Conservation (phyloP, 768 basidiomycete genomes). For the Hemileccinum impolitum region DNA sequence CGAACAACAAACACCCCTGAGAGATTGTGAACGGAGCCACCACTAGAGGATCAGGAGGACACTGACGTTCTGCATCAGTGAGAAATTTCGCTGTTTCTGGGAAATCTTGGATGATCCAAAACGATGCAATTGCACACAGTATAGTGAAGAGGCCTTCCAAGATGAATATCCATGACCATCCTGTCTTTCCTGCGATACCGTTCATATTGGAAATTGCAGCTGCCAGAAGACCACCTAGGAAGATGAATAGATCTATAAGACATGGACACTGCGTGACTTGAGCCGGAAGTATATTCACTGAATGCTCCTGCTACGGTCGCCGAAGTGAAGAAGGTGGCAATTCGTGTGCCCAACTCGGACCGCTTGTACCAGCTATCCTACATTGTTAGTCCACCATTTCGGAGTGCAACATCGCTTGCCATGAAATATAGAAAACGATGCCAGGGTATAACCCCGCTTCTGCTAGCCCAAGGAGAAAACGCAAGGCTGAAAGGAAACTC, state of each 20-base stretch:
- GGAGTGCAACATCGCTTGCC: conserved; percentile 31
- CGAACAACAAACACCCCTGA: conserved; percentile 61
- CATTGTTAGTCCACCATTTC: not conserved
- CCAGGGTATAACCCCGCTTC: conserved; percentile 53
- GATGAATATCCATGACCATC: conserved; percentile 75
- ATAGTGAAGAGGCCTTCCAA: conserved; percentile 71
- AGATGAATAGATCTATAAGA: not conserved
- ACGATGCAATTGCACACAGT: conserved; percentile 54
- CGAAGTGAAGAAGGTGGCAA: conserved; percentile 76
- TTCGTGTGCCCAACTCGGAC: conserved; percentile 66
- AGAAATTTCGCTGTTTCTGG: conserved; percentile 74
- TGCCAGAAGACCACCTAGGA: conserved; percentile 58
- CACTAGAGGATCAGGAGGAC: not conserved
- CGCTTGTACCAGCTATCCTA: conserved; percentile 71
- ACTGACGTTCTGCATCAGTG: conserved; percentile 55
- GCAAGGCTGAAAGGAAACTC: conserved; percentile 39
- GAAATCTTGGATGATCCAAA: conserved; percentile 76
- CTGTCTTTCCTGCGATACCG: conserved; percentile 59
- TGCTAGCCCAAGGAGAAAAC: conserved; percentile 55
- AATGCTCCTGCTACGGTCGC: conserved; percentile 79
- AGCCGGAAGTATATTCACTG: conserved; percentile 39
- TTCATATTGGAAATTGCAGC: conserved; percentile 70
- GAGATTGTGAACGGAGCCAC: not conserved
- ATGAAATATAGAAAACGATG: conserved; percentile 60
- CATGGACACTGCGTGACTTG: not conserved